A percentile compares a stretch with the other conserved stretches of the same genome.
These are phyloP conservation scores for Gautieria morchelliformis DNA, from an alignment of 768 basidiomycete genomes.

Conservation along the genomic window DNA sequence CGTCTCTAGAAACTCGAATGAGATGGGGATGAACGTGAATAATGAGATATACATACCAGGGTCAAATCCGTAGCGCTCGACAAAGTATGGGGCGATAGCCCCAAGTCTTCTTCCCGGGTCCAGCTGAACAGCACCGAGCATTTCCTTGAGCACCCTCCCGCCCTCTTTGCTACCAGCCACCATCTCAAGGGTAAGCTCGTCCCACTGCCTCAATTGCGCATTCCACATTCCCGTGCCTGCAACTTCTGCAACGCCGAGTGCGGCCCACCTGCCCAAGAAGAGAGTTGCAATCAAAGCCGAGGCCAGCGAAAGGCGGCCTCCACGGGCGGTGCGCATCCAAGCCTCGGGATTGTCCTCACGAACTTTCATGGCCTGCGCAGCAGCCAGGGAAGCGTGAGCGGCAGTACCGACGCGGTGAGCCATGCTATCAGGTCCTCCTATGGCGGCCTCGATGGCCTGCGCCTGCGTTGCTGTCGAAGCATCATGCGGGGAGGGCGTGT, in stretches of 20 bases:
- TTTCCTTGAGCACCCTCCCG: constrained; percentile 58
- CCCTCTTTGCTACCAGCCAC: constrained; percentile 71
- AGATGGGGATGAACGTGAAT: background rate
- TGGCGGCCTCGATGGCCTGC: constrained; percentile 59
- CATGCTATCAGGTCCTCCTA: constrained; percentile 74
- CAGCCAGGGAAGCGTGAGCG: constrained; percentile 47
- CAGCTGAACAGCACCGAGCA: constrained; percentile 76
- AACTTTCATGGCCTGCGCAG: constrained; percentile 55
- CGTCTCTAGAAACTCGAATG: constrained; percentile 36
- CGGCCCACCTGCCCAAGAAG: constrained; percentile 60
- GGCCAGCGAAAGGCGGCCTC: constrained; percentile 65
- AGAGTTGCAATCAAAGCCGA: constrained; percentile 66
- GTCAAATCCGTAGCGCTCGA: constrained; percentile 76
- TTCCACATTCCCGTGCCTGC: constrained; percentile 75
- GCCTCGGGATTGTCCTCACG: constrained; percentile 77
- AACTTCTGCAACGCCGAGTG: constrained; percentile 68
- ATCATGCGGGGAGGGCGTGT: constrained; percentile 68
- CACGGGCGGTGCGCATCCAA: constrained; percentile 50
- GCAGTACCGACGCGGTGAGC: constrained; percentile 65
- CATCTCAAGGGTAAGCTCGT: constrained; percentile 68
- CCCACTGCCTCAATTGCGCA: constrained; percentile 57
- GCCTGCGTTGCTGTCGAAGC: constrained; percentile 76
- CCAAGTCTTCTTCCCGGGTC: constrained; percentile 55
- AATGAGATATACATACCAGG: constrained; percentile 34
- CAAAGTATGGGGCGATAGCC: constrained; percentile 62